Evolutionary conservation across 495 filamentous ascomycete species (phyloP).

Genomic region (Aspergillus panamensis): DNA sequence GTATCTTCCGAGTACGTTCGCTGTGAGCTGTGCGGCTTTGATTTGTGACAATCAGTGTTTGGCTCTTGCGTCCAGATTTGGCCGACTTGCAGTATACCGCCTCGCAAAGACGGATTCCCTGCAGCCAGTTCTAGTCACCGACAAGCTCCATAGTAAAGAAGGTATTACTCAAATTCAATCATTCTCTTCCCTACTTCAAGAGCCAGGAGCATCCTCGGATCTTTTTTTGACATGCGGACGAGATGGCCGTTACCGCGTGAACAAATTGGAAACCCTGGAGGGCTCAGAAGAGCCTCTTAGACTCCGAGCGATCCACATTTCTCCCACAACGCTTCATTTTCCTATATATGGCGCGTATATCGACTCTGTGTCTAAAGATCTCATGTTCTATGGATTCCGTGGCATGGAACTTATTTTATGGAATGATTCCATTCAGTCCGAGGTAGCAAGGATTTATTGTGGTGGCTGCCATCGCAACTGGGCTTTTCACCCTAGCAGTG

Average conservation of each 20-base stretch:
- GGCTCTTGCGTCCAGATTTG: constrained; percentile 66
- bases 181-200: constrained; percentile 22
- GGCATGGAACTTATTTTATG: constrained; percentile 74
- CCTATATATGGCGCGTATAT: constrained; percentile 68
- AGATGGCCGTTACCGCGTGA: constrained; percentile 68
- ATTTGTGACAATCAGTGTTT: constrained; percentile 42
- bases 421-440: constrained; percentile 63
- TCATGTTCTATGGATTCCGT: constrained; percentile 77
- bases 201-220: constrained; percentile 13
- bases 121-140: constrained; percentile 24
- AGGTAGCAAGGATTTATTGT: constrained; percentile 68
- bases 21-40: constrained; percentile 37
- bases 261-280: constrained; percentile 23
- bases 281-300: constrained; percentile 13
- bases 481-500: constrained; percentile 43
- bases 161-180: constrained; percentile 63
- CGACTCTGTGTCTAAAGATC: constrained; percentile 37
- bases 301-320: constrained; percentile 49
- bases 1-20: constrained; percentile 33
- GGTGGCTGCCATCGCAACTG: constrained; percentile 79
- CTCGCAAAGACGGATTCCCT: constrained; percentile 21
- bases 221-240: constrained; percentile 63
- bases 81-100: constrained; percentile 55
- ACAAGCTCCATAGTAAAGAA: constrained; percentile 55
- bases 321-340: constrained; percentile 58